Conservation (phyloP, 371 early-diverging fungal genomes). For the Syncephalastrum monosporum region DNA sequence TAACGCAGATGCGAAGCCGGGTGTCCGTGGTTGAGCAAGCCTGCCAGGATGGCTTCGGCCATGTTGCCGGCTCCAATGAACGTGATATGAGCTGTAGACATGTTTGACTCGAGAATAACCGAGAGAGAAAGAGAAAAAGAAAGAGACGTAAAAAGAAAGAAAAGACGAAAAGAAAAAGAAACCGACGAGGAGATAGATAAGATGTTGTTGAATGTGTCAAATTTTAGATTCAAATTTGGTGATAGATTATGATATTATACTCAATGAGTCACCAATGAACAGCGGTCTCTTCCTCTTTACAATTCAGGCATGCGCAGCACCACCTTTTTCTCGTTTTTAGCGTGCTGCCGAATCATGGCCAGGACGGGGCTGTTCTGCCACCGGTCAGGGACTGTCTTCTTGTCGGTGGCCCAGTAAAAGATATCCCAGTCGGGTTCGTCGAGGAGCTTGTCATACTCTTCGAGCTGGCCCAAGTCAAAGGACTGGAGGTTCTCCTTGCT, state of each 20-base stretch:
- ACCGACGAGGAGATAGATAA: too few species aligned
- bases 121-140: too few species aligned
- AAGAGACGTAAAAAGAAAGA: too few species aligned
- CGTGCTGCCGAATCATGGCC: constrained; percentile 61
- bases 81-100: constrained; percentile 31
- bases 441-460: constrained; percentile 80
- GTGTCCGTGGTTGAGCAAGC: constrained; percentile 73
- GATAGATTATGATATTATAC: too few species aligned
- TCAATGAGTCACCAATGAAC: neutral
- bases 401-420: constrained; percentile 86
- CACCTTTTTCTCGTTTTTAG: constrained; percentile 65
- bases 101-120: too few species aligned
- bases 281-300: constrained; percentile 16
- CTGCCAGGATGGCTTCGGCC: constrained; percentile 91
- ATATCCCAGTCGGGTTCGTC: constrained; percentile 97
- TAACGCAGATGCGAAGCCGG: constrained; percentile 69
- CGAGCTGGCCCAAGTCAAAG: constrained; percentile 60
- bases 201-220: too few species aligned
- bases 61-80: constrained; percentile 95
- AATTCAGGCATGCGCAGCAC: constrained; percentile 79
- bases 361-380: constrained; percentile 57
- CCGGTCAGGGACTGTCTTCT: constrained; percentile 63
- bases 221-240: too few species aligned
- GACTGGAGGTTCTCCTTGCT: constrained; percentile 60
- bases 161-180: too few species aligned